phyloP scores from a whole-genome alignment of 495 filamentous ascomycete genomes.

The Penicillium lagena region DNA sequence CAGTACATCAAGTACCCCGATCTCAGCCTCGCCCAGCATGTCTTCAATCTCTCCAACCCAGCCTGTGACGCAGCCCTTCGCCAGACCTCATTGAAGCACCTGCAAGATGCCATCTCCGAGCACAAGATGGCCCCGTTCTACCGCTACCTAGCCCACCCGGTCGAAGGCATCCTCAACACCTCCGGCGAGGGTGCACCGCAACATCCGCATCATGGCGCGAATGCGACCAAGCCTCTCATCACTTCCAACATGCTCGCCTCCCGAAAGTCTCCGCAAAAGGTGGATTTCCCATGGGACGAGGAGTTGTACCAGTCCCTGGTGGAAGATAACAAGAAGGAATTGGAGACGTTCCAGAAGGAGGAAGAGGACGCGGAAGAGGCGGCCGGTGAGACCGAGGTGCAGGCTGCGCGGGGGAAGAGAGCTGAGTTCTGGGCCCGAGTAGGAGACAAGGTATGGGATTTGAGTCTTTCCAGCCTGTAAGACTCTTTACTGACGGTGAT shows the following conservation, averaged over 20 bases:
- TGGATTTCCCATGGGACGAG: slow-evolving; percentile 85
- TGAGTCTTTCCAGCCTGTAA: not conserved
- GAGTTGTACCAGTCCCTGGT: slow-evolving; percentile 75
- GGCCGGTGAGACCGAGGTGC: slow-evolving; percentile 91
- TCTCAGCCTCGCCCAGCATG: slow-evolving; percentile 87
- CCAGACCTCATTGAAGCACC: slow-evolving; percentile 69
- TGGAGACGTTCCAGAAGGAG: slow-evolving; percentile 89
- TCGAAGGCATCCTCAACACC: slow-evolving; percentile 82
- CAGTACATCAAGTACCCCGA: slow-evolving; percentile 94
- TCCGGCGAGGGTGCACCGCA: slow-evolving; percentile 63
- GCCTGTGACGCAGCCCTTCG: slow-evolving; percentile 60
- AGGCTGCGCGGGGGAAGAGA: slow-evolving; percentile 85
- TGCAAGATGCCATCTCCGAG: slow-evolving; percentile 89
- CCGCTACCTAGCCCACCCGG: slow-evolving; percentile 87
- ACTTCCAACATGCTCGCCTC: slow-evolving; percentile 64
- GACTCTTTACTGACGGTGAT: slow-evolving; percentile 8
- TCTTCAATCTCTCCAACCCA: slow-evolving; percentile 94
- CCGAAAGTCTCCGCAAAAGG: slow-evolving; percentile 50
- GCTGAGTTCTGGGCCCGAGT: slow-evolving; percentile 93
- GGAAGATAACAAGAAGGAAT: slow-evolving; percentile 83
- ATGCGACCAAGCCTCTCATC: slow-evolving; percentile 49
- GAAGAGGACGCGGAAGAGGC: slow-evolving; percentile 91
- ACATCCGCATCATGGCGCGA: slow-evolving; percentile 47
- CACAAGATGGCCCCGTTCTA: slow-evolving; percentile 97
- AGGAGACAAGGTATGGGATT: slow-evolving; percentile 76